Percentiles rank a stretch among this genome's conserved stretches.
These are phyloP conservation scores for Gossypium sturtianum DNA, from an alignment of 345 rosid genomes.

Conservation along the genomic window DNA sequence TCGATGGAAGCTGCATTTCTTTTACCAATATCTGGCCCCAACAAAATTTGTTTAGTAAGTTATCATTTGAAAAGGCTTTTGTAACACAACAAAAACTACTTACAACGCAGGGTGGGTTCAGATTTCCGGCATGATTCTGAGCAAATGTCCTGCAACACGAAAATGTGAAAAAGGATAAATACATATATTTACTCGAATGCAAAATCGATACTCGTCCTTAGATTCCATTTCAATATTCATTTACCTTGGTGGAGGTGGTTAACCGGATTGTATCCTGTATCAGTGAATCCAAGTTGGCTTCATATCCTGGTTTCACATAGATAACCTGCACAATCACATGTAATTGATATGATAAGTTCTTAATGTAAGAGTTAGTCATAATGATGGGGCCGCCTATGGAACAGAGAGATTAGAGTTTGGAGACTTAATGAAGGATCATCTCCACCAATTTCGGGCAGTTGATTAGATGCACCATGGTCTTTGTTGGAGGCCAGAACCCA, in stretches of 20 bases:
- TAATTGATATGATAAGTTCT: not conserved
- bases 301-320: conserved; percentile 71
- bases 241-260: conserved; percentile 45
- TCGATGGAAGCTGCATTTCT: conserved; percentile 49
- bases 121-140: conserved; percentile 69
- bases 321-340: conserved; percentile 49
- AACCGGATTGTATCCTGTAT: conserved; percentile 71
- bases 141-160: conserved; percentile 50
- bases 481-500: conserved; percentile 63
- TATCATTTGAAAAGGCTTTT: not conserved
- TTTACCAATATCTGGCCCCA: conserved; percentile 43
- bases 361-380: not conserved
- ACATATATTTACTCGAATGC: not conserved
- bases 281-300: conserved; percentile 75
- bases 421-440: conserved; percentile 76
- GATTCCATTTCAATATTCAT: not conserved
- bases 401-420: not conserved
- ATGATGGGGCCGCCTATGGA: not conserved
- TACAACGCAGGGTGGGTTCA: conserved; percentile 52
- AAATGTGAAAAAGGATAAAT: not conserved
- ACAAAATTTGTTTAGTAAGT: not conserved
- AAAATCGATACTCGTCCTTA: not conserved
- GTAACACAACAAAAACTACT: conserved; percentile 7
- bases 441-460: conserved; percentile 60
- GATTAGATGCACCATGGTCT: conserved; percentile 20